phyloP scores from a whole-genome alignment of 305 asterid species.

The Solanum chacoense region DNA sequence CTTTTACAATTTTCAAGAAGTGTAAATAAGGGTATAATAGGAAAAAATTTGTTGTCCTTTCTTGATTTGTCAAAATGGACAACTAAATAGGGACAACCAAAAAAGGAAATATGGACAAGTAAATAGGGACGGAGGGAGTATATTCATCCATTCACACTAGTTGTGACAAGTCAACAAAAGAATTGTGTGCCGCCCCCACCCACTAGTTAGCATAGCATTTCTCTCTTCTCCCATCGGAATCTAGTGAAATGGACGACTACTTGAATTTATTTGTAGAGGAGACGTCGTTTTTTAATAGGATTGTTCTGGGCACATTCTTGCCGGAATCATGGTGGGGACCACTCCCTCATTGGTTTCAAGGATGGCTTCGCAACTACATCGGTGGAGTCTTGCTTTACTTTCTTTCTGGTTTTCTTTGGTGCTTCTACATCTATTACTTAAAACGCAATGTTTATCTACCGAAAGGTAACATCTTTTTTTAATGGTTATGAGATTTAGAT shows the following conservation, averaged over 20 bases:
- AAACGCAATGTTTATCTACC: conserved; percentile 65
- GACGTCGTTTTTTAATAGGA: conserved; percentile 65
- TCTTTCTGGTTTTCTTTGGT: conserved; percentile 65
- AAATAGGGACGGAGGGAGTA: no score
- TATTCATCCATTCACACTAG: no score
- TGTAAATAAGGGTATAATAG: no score
- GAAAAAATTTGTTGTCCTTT: no score
- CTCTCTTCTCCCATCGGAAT: not conserved
- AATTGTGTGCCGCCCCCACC: no score
- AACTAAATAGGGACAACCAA: no score
- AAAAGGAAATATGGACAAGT: no score
- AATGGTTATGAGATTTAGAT: not conserved
- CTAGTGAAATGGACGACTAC: conserved; percentile 23
- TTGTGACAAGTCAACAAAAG: no score
- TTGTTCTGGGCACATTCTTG: conserved; percentile 54
- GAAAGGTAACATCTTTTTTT: conserved; percentile 29
- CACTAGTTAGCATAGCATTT: no score
- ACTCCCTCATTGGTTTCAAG: conserved; percentile 58
- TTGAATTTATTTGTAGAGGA: conserved; percentile 55
- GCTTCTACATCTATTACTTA: conserved; percentile 61
- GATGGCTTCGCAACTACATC: conserved; percentile 78
- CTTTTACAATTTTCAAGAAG: no score
- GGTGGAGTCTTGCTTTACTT: conserved; percentile 63
- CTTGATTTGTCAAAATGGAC: no score
- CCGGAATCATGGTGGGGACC: conserved; percentile 50